A percentile compares a stretch with the other conserved stretches of the same genome.
phyloP scores from a whole-genome alignment of 225 moss, liverwort and hornwort species.

The Marchantia polymorpha region DNA sequence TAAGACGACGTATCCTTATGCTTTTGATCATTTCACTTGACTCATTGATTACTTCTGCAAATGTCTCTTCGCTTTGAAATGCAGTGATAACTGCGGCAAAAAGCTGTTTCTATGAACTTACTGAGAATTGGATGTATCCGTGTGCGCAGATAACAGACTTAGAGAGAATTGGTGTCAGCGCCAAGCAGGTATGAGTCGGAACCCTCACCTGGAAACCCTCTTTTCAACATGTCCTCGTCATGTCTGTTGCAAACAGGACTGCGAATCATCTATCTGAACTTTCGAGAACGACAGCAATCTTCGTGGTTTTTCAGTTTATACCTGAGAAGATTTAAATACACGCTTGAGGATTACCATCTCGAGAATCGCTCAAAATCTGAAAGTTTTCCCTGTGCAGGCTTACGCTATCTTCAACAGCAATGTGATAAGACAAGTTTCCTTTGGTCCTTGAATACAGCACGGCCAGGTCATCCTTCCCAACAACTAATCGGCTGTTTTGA shows the following conservation, averaged over 20 bases:
- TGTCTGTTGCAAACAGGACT: neutral
- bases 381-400: conserved; percentile 24
- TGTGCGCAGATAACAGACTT: conserved; percentile 31
- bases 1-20: neutral
- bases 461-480: neutral
- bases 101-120: no score
- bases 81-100: no score
- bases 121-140: neutral
- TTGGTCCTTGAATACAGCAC: neutral
- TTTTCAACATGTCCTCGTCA: neutral
- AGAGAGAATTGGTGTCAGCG: conserved; percentile 34
- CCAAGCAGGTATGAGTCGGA: conserved; percentile 29
- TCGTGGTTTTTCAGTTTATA: neutral
- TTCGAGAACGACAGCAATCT: neutral
- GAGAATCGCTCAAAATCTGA: neutral
- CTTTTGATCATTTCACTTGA: no score
- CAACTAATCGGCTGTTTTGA: neutral
- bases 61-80: no score
- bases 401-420: conserved; percentile 36
- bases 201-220: neutral
- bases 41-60: no score
- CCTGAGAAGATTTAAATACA: neutral
- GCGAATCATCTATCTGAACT: neutral
- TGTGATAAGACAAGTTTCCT: conserved; percentile 25
- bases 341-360: neutral